Conservation (phyloP, 2,329 filamentous ascomycete genomes). For the Pseudocercospora ulei region DNA sequence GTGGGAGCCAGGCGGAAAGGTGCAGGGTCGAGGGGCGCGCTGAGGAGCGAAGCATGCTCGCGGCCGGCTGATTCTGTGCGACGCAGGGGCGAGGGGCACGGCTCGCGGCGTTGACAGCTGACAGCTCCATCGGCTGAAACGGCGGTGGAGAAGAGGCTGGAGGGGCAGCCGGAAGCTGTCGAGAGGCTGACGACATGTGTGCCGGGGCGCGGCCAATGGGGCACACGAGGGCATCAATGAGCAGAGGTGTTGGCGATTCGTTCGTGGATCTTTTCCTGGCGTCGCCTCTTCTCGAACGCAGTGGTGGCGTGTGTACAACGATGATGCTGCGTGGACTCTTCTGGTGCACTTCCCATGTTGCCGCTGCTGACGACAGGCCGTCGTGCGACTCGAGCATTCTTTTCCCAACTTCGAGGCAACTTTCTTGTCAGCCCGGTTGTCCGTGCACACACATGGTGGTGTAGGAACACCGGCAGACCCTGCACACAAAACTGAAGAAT, state of each 20-base stretch:
- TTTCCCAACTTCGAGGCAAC: neutral
- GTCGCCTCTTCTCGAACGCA: neutral
- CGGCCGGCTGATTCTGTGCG: too few relatives aligned
- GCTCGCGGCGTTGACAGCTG: slow-evolving; percentile 8
- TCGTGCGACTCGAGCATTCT: too few relatives aligned
- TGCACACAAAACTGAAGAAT: slow-evolving; percentile 5
- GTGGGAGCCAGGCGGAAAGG: slow-evolving; percentile 2
- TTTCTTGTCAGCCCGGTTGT: neutral
- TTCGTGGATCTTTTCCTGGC: neutral
- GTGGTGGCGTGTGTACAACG: slow-evolving; percentile 1
- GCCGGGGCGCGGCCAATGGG: too few relatives aligned
- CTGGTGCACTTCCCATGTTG: slow-evolving; percentile 1
- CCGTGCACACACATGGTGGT: neutral
- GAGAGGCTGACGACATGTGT: neutral
- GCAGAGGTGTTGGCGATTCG: neutral
- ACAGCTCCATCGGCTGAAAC: slow-evolving; percentile 7
- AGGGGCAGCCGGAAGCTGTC: too few relatives aligned
- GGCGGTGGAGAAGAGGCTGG: neutral
- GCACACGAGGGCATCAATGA: neutral
- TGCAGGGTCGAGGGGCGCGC: too few relatives aligned
- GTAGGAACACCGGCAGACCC: neutral
- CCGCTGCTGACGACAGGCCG: too few relatives aligned
- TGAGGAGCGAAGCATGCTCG: too few relatives aligned
- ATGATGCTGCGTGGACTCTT: neutral
- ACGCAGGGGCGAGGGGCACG: too few relatives aligned